Evolutionary conservation across 2,329 filamentous ascomycete genomes (phyloP), one percentile per base, ranked within the genome.

Genomic region (Venturia oleaginea): DNA sequence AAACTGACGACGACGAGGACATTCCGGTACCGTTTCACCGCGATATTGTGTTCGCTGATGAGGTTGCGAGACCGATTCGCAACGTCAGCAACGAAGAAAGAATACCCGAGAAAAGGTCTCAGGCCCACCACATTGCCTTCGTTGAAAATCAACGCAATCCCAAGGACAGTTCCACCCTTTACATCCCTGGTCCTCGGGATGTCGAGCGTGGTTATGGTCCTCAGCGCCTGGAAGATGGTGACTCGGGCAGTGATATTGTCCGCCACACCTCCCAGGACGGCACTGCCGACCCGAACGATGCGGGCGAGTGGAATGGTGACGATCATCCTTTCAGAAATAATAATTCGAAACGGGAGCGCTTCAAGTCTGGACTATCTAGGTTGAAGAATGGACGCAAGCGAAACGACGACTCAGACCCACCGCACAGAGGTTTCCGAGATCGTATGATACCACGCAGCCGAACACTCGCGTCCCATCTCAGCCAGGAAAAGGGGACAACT

Each of bases 181-280:
- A 91, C 48, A 97, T 99, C 70, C 94, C 94, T 0, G 92, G 92
- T 24, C 94, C 94, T 0, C 83, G 92, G 69, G 94, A 97, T 72
- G 92, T 89, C 60, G 94, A 99, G 70, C 85, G 86, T 61, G 94
- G 93, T 32, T 82, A 91, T 66, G 80, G 86, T 11, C 92, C 92
- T 3, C 77, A 86, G 68, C 77, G 81, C 24, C 72, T 90, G 17
- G 79, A 81, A 10, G 78, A 80, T 42, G 62, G 62, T 27, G 62
- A 63, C 17, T 40, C 46, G 34, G 46, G 40, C 22, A 30, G 30
- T 19, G 27, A 38, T 13, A 72, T 30, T 71, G 32, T 66, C 10
- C 66, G 64, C 3, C 72, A 73, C 55, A 27, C 73, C 34, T 76
- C 77, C 57, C 68, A 63, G 19, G 76, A 78, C 22, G 32, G 32